Percentiles rank a stretch among this genome's conserved stretches.
These are phyloP conservation scores for Cyclotella choctawhatcheeana DNA, from an alignment of 108 stramenopile species.

Conservation along the genomic window DNA sequence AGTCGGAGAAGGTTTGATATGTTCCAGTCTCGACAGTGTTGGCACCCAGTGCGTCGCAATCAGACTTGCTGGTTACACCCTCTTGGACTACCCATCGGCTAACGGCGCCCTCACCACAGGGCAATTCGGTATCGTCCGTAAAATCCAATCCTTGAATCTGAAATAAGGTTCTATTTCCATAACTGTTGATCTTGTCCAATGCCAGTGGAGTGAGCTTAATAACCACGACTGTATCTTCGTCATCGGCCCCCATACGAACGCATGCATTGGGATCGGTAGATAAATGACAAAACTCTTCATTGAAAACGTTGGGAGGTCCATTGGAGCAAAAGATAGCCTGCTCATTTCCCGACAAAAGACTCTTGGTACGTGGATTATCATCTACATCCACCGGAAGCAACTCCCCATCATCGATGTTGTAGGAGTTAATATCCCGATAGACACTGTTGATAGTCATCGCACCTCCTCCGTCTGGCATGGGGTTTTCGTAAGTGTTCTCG, in stretches of 20 bases:
- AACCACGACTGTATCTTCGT: conserved; percentile 31
- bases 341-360: conserved; percentile 1
- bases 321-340: conserved; percentile 36
- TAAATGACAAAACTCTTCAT: conserved; percentile 19
- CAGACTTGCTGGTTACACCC: not conserved
- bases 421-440: conserved; percentile 17
- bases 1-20: conserved; percentile 3
- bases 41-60: conserved; percentile 5
- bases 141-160: conserved; percentile 16
- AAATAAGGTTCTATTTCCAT: not conserved
- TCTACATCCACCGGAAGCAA: conserved; percentile 13
- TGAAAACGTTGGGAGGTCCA: conserved; percentile 21
- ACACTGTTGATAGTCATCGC: conserved; percentile 14
- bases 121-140: not conserved
- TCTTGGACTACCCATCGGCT: conserved; percentile 22
- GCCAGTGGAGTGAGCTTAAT: not conserved
- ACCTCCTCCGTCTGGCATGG: conserved; percentile 28
- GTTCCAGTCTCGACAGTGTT: not conserved
- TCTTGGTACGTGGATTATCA: conserved; percentile 26
- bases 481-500: conserved; percentile 21
- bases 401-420: not conserved
- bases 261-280: conserved; percentile 21
- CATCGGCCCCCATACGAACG: conserved; percentile 1
- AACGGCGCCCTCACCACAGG: not conserved
- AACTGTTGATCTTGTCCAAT: conserved; percentile 4